phyloP scores from a whole-genome alignment of 768 basidiomycete species.

The Boletellus ananiceps region DNA sequence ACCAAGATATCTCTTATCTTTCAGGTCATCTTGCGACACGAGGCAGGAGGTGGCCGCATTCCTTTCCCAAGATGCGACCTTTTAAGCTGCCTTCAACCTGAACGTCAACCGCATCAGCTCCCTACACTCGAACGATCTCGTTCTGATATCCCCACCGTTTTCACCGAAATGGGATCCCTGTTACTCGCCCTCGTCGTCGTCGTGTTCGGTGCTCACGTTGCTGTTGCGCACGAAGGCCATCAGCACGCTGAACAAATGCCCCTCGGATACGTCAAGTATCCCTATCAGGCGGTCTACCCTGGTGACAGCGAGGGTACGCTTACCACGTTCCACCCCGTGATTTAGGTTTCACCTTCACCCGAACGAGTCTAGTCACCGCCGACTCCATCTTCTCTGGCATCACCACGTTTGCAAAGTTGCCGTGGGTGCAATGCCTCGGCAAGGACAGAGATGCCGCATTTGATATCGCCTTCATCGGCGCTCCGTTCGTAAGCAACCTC shows the following conservation, averaged over 20 bases:
- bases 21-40: conserved; percentile 17
- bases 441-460: conserved; percentile 52
- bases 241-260: conserved; percentile 54
- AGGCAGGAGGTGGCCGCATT: conserved; percentile 9
- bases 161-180: conserved; percentile 21
- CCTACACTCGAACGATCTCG: too few species aligned
- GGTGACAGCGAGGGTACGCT: conserved; percentile 52
- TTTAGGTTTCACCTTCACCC: background rate
- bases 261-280: conserved; percentile 62
- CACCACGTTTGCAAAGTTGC: conserved; percentile 83
- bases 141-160: background rate
- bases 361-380: conserved; percentile 50
- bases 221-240: conserved; percentile 37
- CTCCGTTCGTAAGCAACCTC: conserved; percentile 57
- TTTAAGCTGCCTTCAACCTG: conserved; percentile 11
- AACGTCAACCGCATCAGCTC: too few species aligned
- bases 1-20: conserved; percentile 14
- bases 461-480: conserved; percentile 82
- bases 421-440: conserved; percentile 75
- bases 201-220: conserved; percentile 22
- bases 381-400: conserved; percentile 82
- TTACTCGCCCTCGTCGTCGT: conserved; percentile 24
- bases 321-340: background rate
- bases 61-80: conserved; percentile 27
- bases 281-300: conserved; percentile 53